Evolutionary conservation across 1,284 basidiomycete species (phyloP).

Genomic region (Boletus hoseneyae): DNA sequence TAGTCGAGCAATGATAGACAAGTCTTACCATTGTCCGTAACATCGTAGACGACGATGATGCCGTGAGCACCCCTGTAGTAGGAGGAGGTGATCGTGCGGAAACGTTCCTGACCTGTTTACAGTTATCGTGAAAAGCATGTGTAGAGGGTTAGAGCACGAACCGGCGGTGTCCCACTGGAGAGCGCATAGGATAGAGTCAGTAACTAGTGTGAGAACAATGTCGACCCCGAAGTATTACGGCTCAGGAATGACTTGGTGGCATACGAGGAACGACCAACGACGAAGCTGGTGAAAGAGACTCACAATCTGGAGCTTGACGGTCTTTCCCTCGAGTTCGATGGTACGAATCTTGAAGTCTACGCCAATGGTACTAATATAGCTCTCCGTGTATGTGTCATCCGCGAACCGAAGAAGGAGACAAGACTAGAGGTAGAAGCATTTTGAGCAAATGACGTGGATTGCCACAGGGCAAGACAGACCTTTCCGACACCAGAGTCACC

Average conservation of each 20-base stretch:
- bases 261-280: conserved; percentile 1
- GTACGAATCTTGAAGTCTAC: conserved; percentile 99
- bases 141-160: conserved; percentile 23
- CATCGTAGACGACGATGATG: conserved; percentile 99
- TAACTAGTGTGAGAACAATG: neutral
- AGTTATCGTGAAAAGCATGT: neutral
- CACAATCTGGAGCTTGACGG: conserved; percentile 98
- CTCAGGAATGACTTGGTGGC: conserved; percentile 1
- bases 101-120: conserved; percentile 82
- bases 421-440: conserved; percentile 55
- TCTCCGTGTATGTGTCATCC: conserved; percentile 99
- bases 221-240: neutral
- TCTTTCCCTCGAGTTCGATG: conserved; percentile 99
- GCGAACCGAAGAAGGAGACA: conserved; percentile 98
- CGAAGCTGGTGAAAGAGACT: conserved; percentile 38
- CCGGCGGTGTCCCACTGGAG: conserved; percentile 91
- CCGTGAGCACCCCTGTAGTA: conserved; percentile 97
- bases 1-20: neutral
- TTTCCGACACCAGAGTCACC: conserved; percentile 97
- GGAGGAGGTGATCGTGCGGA: conserved; percentile 96
- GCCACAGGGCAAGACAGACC: conserved; percentile 43
- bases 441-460: conserved; percentile 15
- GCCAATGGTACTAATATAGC: conserved; percentile 98
- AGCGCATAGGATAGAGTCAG: conserved; percentile 16
- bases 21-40: conserved; percentile 87